Conservation (phyloP, 805 yeast genomes). For the Starmera pachycereana region DNA sequence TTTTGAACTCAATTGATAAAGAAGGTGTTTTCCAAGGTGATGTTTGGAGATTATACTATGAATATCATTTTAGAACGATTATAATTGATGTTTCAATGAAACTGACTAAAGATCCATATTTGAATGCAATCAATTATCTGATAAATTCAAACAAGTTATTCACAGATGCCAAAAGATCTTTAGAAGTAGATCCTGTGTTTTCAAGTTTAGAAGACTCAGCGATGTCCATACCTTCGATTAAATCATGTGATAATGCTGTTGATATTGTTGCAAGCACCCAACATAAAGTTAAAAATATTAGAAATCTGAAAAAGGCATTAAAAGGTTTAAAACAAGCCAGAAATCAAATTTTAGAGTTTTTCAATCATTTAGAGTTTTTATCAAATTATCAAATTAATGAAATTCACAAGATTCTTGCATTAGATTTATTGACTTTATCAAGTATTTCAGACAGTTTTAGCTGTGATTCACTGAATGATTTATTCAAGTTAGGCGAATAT, state of each 20-base stretch:
- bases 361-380: conserved; percentile 12
- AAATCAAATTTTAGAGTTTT: conserved; percentile 8
- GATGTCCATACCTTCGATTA: conserved; percentile 31
- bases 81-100: conserved; percentile 8
- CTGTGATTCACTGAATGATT: conserved; percentile 12
- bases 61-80: conserved; percentile 10
- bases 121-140: conserved; percentile 17
- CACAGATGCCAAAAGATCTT: conserved; percentile 19
- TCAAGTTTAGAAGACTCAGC: conserved; percentile 41
- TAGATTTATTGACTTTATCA: conserved; percentile 16
- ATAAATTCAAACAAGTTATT: conserved; percentile 22
- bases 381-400: conserved; percentile 19
- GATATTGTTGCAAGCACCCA: conserved; percentile 6
- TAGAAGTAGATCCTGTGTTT: conserved; percentile 37
- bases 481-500: conserved; percentile 17
- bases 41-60: conserved; percentile 13
- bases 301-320: conserved; percentile 15
- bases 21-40: conserved; percentile 10
- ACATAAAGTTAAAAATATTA: conserved; percentile 10
- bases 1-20: conserved; percentile 11
- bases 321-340: conserved; percentile 14
- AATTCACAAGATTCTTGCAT: conserved; percentile 14
- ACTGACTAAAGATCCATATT: conserved; percentile 10
- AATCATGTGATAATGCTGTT: neutral
- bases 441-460: conserved; percentile 13